Percentiles rank a stretch among this genome's conserved stretches.
These are phyloP conservation scores for Entonaema liquescens DNA, from an alignment of 495 filamentous ascomycete genomes.

Conservation along the genomic window DNA sequence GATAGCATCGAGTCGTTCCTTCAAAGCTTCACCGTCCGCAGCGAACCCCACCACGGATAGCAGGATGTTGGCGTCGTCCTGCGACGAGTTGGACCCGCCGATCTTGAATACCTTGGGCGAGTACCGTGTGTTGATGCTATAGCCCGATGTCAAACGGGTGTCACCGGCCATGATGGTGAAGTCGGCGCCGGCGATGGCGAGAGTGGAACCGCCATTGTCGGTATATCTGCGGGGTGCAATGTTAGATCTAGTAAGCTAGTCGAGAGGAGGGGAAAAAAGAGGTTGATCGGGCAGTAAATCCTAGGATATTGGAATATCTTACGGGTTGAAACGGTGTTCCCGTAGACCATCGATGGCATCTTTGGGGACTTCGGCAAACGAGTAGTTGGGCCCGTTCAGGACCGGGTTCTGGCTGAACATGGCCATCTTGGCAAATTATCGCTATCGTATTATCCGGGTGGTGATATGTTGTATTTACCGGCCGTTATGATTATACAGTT, in stretches of 20 bases:
- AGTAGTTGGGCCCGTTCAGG: constrained; percentile 69
- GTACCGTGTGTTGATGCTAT: constrained; percentile 97
- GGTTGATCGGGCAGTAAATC: neutral
- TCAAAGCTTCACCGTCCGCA: constrained; percentile 88
- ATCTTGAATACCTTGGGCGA: constrained; percentile 96
- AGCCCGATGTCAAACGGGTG: constrained; percentile 91
- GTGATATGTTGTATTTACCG: neutral
- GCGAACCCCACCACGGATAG: constrained; percentile 95
- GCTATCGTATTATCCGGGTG: constrained; percentile 5
- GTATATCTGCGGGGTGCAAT: constrained; percentile 74
- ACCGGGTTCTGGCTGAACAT: constrained; percentile 71
- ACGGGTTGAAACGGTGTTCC: constrained; percentile 95
- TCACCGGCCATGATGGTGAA: constrained; percentile 97
- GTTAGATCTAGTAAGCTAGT: constrained; percentile 22
- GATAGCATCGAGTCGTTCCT: constrained; percentile 86
- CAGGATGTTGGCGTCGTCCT: constrained; percentile 82
- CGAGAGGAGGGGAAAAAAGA: neutral
- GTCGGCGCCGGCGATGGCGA: constrained; percentile 91
- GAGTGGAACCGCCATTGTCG: constrained; percentile 95
- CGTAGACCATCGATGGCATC: constrained; percentile 57
- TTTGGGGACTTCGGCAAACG: constrained; percentile 62
- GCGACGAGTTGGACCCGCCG: constrained; percentile 84
- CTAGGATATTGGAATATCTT: constrained; percentile 44
- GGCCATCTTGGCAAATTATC: constrained; percentile 54
- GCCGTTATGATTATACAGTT: neutral